Conservation (phyloP, 768 basidiomycete species). For the Hydnomerulius pinastri region DNA sequence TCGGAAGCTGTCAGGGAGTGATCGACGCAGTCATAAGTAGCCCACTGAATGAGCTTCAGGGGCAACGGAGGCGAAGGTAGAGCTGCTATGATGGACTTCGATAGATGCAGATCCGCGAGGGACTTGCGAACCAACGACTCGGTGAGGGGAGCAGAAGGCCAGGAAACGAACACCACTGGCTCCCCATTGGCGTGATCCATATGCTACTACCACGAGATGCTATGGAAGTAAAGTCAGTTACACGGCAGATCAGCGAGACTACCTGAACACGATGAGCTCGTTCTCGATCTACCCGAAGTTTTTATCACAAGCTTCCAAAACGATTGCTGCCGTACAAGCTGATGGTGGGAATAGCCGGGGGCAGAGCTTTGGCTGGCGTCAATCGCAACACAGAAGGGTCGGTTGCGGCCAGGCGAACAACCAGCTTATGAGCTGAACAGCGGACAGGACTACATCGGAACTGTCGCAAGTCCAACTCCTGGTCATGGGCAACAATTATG, state of each 20-base stretch:
- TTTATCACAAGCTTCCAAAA: too few relatives aligned
- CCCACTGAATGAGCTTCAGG: conserved; percentile 66
- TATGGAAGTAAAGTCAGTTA: too few relatives aligned
- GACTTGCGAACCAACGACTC: conserved; percentile 47
- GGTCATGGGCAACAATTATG: conserved; percentile 46
- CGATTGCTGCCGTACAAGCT: too few relatives aligned
- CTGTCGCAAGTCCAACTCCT: not conserved
- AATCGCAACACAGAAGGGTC: too few relatives aligned
- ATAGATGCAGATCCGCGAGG: conserved; percentile 35
- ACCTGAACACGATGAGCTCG: too few relatives aligned
- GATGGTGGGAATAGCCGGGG: too few relatives aligned
- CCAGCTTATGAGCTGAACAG: conserved; percentile 3
- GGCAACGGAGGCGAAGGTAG: conserved; percentile 21
- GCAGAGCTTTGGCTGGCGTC: too few relatives aligned
- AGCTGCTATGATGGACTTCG: conserved; percentile 29
- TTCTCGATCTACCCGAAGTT: too few relatives aligned
- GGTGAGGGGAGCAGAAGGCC: conserved; percentile 58
- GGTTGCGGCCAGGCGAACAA: not conserved
- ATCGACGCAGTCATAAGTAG: conserved; percentile 84
- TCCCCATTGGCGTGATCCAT: not conserved
- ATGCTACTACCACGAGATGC: too few relatives aligned
- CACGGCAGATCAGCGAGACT: too few relatives aligned
- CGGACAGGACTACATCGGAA: not conserved
- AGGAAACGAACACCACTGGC: conserved; percentile 44
- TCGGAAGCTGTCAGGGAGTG: conserved; percentile 66